These are phyloP conservation scores for Nakazawaea ishiwadae DNA, from an alignment of 805 yeast genomes.

Conservation along the genomic window DNA sequence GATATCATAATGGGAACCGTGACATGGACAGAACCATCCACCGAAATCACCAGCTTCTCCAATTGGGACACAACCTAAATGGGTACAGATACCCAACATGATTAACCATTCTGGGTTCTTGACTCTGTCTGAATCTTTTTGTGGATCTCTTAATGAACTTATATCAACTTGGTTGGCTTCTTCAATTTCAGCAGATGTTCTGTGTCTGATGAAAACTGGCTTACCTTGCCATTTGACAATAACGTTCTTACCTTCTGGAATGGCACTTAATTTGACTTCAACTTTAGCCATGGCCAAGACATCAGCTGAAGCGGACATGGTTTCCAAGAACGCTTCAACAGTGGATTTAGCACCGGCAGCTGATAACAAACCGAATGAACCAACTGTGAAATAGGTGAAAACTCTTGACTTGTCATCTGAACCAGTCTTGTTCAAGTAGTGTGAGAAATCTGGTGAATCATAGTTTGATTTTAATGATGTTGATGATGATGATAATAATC, in stretches of 20 bases:
- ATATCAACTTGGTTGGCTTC: conserved; percentile 90
- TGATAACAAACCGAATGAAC: conserved; percentile 83
- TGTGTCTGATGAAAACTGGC: conserved; percentile 99
- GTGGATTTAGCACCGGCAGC: conserved; percentile 97
- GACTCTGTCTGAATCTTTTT: conserved; percentile 89
- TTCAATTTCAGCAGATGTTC: conserved; percentile 87
- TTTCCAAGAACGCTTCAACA: conserved; percentile 84
- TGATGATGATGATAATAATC: conserved; percentile 49
- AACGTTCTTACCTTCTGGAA: conserved; percentile 97
- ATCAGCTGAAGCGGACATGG: conserved; percentile 98
- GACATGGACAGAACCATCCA: conserved; percentile 99
- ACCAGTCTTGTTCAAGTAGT: conserved; percentile 66
- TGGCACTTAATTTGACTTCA: conserved; percentile 88
- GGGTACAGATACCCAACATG: conserved; percentile 99
- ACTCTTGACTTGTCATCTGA: conserved; percentile 72
- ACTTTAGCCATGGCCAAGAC: conserved; percentile 99
- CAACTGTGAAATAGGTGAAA: conserved; percentile 95
- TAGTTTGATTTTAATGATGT: conserved; percentile 64
- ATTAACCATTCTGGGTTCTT: conserved; percentile 97
- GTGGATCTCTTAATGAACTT: conserved; percentile 84
- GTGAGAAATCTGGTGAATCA: conserved; percentile 87
- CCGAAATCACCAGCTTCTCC: conserved; percentile 99
- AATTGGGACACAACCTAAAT: conserved; percentile 99
- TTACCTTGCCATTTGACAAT: conserved; percentile 99
- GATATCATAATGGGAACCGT: conserved; percentile 99